Evolutionary conservation across 768 basidiomycete genomes (phyloP).

Genomic region (Lactifluus rugatus): DNA sequence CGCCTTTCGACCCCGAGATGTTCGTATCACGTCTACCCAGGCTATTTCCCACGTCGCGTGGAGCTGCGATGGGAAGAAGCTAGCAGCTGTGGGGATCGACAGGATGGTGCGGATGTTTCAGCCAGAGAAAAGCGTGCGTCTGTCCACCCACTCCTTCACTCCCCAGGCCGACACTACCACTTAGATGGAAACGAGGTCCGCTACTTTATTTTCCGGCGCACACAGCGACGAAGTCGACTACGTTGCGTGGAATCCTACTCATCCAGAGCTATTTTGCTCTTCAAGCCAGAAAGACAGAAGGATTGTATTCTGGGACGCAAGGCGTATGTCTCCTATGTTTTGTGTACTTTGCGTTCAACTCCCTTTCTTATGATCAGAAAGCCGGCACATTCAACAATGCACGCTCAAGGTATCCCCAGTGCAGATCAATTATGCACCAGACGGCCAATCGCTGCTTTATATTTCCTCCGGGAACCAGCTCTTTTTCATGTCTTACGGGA

Average conservation of each 20-base stretch:
- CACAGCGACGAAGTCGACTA: constrained; percentile 77
- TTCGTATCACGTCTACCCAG: constrained; percentile 53
- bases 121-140: constrained; percentile 66
- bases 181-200: constrained; percentile 64
- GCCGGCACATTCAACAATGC: constrained; percentile 53
- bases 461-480: constrained; percentile 51
- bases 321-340: constrained; percentile 41
- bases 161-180: background rate
- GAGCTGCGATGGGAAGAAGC: constrained; percentile 75
- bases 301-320: constrained; percentile 77
- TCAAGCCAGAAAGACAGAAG: constrained; percentile 67
- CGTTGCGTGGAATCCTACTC: constrained; percentile 76
- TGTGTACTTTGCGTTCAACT: background rate
- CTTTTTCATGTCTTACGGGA: constrained; percentile 50
- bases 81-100: constrained; percentile 77
- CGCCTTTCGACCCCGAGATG: constrained; percentile 69
- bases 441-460: constrained; percentile 57
- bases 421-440: constrained; percentile 62
- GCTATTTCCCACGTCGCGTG: constrained; percentile 70
- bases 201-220: constrained; percentile 55
- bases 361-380: constrained; percentile 39
- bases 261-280: constrained; percentile 74
- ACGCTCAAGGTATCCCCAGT: constrained; percentile 50
- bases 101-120: constrained; percentile 68
- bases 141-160: background rate